phyloP scores from a whole-genome alignment of 495 filamentous ascomycete genomes.

The Pyrenopolyporus hunteri region DNA sequence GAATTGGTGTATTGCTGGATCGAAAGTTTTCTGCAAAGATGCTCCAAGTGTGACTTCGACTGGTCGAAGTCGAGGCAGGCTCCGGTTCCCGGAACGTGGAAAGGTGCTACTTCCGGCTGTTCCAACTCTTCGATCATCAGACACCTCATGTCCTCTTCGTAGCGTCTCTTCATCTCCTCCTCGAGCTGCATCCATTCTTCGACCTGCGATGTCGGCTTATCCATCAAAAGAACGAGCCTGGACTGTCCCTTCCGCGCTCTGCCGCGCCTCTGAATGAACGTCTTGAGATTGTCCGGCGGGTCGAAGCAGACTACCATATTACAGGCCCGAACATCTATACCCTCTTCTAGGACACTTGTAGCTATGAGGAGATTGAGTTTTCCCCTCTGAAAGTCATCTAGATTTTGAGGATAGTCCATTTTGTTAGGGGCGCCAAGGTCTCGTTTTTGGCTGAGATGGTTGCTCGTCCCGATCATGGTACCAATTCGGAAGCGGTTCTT shows the following conservation, averaged over 20 bases:
- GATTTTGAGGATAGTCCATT: constrained; percentile 59
- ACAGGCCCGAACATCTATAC: constrained; percentile 86
- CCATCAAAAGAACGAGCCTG: constrained; percentile 69
- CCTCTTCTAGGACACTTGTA: constrained; percentile 89
- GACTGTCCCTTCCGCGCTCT: constrained; percentile 77
- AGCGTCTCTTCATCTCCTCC: constrained; percentile 71
- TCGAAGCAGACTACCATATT: constrained; percentile 89
- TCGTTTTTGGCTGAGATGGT: constrained; percentile 49
- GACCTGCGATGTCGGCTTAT: constrained; percentile 38
- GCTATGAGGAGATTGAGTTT: constrained; percentile 78
- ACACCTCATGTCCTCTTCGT: constrained; percentile 71
- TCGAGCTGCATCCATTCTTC: constrained; percentile 69
- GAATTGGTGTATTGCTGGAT: constrained; percentile 57
- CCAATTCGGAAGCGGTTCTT: constrained; percentile 63
- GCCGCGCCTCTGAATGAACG: constrained; percentile 88
- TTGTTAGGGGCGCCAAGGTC: constrained; percentile 67
- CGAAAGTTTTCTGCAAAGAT: constrained; percentile 77
- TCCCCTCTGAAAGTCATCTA: constrained; percentile 73
- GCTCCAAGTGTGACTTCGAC: constrained; percentile 75
- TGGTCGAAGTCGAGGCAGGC: constrained; percentile 76
- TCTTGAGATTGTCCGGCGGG: constrained; percentile 74
- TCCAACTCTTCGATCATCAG: constrained; percentile 60
- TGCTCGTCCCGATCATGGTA: constrained; percentile 77
- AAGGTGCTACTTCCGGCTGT: constrained; percentile 50
- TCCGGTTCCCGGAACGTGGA: constrained; percentile 55